Conservation (phyloP, 371 early-diverging fungal genomes). For the Circinella umbellata region DNA sequence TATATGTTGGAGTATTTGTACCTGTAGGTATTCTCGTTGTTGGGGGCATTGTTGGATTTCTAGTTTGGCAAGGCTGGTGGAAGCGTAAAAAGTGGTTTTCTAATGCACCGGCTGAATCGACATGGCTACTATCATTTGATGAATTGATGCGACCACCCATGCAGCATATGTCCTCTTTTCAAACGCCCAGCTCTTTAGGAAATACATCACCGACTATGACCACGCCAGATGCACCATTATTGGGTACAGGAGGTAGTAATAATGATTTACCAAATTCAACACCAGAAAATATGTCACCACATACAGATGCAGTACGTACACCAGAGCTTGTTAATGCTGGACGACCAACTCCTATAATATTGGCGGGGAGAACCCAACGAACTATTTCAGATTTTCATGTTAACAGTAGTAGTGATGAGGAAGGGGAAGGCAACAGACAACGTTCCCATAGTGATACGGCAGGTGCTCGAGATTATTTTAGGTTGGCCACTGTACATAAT, state of each 20-base stretch:
- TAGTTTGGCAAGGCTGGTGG: constrained; percentile 7
- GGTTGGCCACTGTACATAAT: background rate
- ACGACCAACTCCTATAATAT: too few species aligned
- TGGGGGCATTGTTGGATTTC: background rate
- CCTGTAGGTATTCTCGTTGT: constrained; percentile 26
- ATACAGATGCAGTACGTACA: background rate
- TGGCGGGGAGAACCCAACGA: background rate
- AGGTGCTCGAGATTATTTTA: background rate
- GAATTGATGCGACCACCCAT: constrained; percentile 31
- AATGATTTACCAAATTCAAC: background rate
- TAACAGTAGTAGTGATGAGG: background rate
- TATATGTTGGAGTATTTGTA: constrained; percentile 34
- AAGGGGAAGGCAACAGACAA: background rate
- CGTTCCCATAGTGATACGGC: background rate
- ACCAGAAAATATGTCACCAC: background rate
- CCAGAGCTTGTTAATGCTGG: background rate
- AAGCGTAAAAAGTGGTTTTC: constrained; percentile 17
- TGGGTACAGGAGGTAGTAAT: background rate
- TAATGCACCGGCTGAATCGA: constrained; percentile 21
- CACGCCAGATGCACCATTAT: background rate
- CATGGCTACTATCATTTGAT: constrained; percentile 48
- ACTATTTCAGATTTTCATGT: background rate
- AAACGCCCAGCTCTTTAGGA: background rate
- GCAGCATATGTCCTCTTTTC: constrained; percentile 13
- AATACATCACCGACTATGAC: background rate